Base-by-base conservation (phyloP, 2,329 filamentous ascomycete species). In the Helotiales sp. region DNA sequence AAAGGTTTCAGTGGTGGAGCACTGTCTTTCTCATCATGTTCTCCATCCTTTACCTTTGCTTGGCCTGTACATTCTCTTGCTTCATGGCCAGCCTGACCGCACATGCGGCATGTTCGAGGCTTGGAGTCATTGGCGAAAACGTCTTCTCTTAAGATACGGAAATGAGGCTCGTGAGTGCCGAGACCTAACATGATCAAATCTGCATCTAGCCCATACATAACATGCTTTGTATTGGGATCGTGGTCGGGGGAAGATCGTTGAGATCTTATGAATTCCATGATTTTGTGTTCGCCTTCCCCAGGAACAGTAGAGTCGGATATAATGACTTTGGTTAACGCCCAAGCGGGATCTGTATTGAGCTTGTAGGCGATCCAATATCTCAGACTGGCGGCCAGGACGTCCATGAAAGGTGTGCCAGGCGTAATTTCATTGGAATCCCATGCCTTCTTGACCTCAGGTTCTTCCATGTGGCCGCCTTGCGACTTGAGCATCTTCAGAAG, bases 291-390 rank as follows among this genome's bases (percentile, higher is more conserved):
- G 72, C 95, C 95, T 77, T 99, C 95, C 71, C 95, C 95, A 54
- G 95, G 95, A 36, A 99, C 93, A 38, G 93, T 97, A 54, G 95
- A 93, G 79, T 99, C 95, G 8, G 95, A 99, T 66, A 99, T 98
- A 74, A 99, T 96, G 73, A 99, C 84, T 80, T 99, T 99, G 73
- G 97, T 80, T 73, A 92, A 92, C 62, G 90, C 90, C 96, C 96
- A 99, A 50, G 88, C 91, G 30, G 93, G 92, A 73, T 99, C 95
- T 25, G 91, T 97, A 74, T 96, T 98, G 65, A 98, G 84, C 77
- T 99, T 99, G 78, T 97, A 98, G 53, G 93, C 87, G 72, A 91
- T 91, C 95, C 95, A 99, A 74, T 97, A 99, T 68, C 93, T 88
- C 68, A 99, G 78, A 73, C 92, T 95, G 55, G 86, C 80, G 47